Conservation (phyloP, 139 green algal species). For the Diplosphaera chodatii region DNA sequence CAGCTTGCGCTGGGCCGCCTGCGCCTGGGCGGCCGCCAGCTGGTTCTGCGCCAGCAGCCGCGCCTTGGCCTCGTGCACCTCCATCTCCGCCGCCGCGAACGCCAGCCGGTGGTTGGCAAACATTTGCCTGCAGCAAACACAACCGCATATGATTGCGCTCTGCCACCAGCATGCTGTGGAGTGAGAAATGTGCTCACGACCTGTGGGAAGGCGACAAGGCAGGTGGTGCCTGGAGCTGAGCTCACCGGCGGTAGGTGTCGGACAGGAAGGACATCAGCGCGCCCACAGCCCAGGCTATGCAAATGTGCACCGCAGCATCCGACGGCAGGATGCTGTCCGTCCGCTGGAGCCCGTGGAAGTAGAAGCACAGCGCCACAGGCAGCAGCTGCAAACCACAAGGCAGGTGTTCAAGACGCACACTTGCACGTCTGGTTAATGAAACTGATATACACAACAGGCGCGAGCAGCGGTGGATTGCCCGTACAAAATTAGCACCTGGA, state of each 20-base stretch:
- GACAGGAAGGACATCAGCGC: slow-evolving; percentile 69
- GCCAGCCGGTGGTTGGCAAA: slow-evolving; percentile 63
- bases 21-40: slow-evolving; percentile 42
- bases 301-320: slow-evolving; percentile 59
- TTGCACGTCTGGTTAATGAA: no score
- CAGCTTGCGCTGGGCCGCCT: slow-evolving; percentile 53
- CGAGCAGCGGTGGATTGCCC: no score
- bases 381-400: neutral
- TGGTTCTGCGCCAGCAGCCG: slow-evolving; percentile 54
- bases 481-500: slow-evolving; percentile 7
- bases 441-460: no score
- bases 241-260: slow-evolving; percentile 58
- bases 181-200: no score
- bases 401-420: no score
- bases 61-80: slow-evolving; percentile 59
- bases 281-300: slow-evolving; percentile 65
- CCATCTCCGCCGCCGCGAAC: slow-evolving; percentile 48
- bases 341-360: neutral
- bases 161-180: no score
- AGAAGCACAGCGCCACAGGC: neutral
- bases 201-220: no score
- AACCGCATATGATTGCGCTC: no score
- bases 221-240: neutral
- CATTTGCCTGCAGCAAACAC: slow-evolving; percentile 57
- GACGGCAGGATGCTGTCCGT: slow-evolving; percentile 27